phyloP scores from a whole-genome alignment of 2,329 filamentous ascomycete genomes.

The Scopulariopsis brevicaulis region DNA sequence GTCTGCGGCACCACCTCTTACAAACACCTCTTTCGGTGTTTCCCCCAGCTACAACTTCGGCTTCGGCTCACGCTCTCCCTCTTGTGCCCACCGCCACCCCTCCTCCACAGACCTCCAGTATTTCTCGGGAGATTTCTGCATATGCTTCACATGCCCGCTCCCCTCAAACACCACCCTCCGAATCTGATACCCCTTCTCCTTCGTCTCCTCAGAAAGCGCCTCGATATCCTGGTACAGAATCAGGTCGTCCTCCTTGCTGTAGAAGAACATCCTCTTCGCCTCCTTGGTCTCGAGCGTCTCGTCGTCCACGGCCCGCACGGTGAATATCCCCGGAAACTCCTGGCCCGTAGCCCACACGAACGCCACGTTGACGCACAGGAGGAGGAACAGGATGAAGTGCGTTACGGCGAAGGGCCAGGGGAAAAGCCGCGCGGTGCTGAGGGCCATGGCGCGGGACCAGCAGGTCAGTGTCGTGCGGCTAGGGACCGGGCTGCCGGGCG shows the following conservation, averaged over 20 bases:
- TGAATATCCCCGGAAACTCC: neutral
- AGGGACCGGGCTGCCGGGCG: neutral
- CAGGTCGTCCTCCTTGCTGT: constrained; percentile 44
- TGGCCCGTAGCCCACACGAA: neutral
- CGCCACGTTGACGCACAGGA: constrained; percentile 21
- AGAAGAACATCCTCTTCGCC: constrained; percentile 41
- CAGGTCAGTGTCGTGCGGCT: neutral
- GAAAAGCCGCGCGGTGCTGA: constrained; percentile 32
- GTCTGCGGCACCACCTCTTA: too few relatives aligned
- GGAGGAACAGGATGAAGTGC: constrained; percentile 30
- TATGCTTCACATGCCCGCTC: constrained; percentile 48
- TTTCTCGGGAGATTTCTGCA: constrained; percentile 38
- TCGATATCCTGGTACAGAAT: constrained; percentile 44
- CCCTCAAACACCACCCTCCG: constrained; percentile 41
- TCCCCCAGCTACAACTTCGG: neutral
- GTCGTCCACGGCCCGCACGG: constrained; percentile 14
- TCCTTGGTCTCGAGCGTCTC: constrained; percentile 18
- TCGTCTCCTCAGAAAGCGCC: constrained; percentile 35
- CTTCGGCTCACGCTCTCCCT: neutral
- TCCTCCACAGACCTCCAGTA: constrained; percentile 35
- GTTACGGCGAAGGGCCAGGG: constrained; percentile 37
- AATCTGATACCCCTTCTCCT: constrained; percentile 33
- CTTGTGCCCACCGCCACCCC: neutral
- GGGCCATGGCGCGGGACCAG: constrained; percentile 41
- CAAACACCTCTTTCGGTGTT: too few relatives aligned